These are phyloP conservation scores for Friedmanniomyces simplex DNA, from an alignment of 495 filamentous ascomycete species.

Conservation along the genomic window DNA sequence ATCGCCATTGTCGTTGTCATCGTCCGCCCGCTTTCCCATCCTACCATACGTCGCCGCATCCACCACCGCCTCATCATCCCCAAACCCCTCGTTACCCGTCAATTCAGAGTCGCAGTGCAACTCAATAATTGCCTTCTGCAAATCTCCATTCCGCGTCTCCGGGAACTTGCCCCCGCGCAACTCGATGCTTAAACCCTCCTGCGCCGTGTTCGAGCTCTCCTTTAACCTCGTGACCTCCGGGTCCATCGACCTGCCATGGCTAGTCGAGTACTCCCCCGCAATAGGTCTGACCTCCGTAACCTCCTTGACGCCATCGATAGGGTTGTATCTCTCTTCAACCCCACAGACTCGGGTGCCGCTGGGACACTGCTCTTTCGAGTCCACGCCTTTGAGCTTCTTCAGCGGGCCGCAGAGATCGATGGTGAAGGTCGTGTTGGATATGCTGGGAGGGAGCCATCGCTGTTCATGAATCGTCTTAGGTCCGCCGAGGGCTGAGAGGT, in stretches of 20 bases:
- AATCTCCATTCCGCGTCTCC: slow-evolving; percentile 33
- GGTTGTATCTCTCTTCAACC: slow-evolving; percentile 46
- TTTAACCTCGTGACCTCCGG: slow-evolving; percentile 53
- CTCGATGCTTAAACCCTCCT: slow-evolving; percentile 59
- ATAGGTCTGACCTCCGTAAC: slow-evolving; percentile 54
- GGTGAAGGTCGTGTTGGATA: slow-evolving; percentile 72
- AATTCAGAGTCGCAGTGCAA: slow-evolving; percentile 65
- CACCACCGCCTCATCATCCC: slow-evolving; percentile 31
- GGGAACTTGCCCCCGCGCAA: slow-evolving; percentile 57
- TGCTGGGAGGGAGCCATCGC: slow-evolving; percentile 34
- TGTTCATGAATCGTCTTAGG: slow-evolving; percentile 62
- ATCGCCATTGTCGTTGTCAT: slow-evolving; percentile 31
- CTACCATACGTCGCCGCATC: slow-evolving; percentile 22
- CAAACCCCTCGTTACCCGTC: slow-evolving; percentile 54
- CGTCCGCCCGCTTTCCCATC: slow-evolving; percentile 20
- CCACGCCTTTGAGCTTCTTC: slow-evolving; percentile 38
- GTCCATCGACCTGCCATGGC: slow-evolving; percentile 46
- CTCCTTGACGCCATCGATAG: slow-evolving; percentile 34
- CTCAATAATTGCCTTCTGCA: slow-evolving; percentile 61
- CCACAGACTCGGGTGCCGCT: slow-evolving; percentile 70
- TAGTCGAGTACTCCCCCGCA: slow-evolving; percentile 52
- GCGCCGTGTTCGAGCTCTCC: slow-evolving; percentile 46
- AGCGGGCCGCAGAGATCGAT: slow-evolving; percentile 71
- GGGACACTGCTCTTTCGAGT: slow-evolving; percentile 47
- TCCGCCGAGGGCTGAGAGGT: slow-evolving; percentile 56